Percentiles rank a stretch among this genome's conserved stretches.
Conservation (phyloP, 2,329 filamentous ascomycete genomes). For the Clathrospora elynae region DNA sequence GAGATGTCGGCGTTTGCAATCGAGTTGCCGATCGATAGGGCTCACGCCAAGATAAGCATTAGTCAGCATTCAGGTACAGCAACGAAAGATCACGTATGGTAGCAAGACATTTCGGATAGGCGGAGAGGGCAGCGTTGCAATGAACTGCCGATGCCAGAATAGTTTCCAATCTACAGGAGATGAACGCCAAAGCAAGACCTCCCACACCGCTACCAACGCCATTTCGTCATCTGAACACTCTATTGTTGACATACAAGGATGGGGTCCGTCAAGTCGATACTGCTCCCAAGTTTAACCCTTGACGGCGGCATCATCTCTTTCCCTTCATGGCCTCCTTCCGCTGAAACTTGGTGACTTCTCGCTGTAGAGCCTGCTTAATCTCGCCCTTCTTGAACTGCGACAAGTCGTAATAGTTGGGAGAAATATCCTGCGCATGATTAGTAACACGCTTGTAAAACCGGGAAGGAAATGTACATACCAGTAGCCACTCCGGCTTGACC, state of each 20-base stretch:
- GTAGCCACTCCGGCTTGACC: conserved; percentile 90
- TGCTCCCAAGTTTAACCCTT: too few species aligned
- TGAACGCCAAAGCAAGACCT: neutral
- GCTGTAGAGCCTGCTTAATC: conserved; percentile 69
- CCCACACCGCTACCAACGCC: neutral
- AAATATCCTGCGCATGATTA: conserved; percentile 72
- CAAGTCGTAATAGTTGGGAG: conserved; percentile 89
- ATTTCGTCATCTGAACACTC: neutral
- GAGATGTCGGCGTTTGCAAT: conserved; percentile 30
- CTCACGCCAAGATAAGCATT: conserved; percentile 14
- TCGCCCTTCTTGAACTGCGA: conserved; percentile 82
- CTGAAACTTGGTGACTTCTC: conserved; percentile 60
- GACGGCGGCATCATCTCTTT: conserved; percentile 10
- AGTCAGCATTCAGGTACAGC: too few species aligned
- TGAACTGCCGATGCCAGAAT: too few species aligned
- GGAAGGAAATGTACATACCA: conserved; percentile 62
- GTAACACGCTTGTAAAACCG: conserved; percentile 1
- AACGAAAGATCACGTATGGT: too few species aligned
- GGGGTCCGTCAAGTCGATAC: neutral
- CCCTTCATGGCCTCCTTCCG: conserved; percentile 53
- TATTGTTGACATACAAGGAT: neutral
- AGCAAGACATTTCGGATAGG: too few species aligned
- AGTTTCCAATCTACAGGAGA: neutral
- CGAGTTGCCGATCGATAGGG: conserved; percentile 18
- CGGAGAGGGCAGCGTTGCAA: too few species aligned